Evolutionary conservation across 495 filamentous ascomycete genomes (phyloP).

Genomic region (Penicillium pancosmium): DNA sequence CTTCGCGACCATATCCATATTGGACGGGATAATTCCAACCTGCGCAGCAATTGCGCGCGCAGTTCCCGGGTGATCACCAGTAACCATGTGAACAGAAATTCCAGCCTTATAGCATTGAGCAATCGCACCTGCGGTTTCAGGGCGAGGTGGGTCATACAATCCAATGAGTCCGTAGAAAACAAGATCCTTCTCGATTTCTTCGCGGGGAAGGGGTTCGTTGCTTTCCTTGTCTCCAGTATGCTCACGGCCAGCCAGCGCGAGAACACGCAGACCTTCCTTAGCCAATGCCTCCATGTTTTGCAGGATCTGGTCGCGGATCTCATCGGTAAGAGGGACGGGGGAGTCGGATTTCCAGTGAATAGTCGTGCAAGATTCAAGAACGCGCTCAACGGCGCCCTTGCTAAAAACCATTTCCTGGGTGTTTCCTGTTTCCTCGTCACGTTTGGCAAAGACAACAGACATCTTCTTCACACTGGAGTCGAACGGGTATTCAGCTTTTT

Average conservation of each 20-base stretch:
- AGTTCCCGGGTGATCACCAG: constrained; percentile 69
- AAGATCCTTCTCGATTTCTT: constrained; percentile 60
- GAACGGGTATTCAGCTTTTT: constrained; percentile 66
- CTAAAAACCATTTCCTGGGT: constrained; percentile 58
- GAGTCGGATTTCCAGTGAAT: constrained; percentile 46
- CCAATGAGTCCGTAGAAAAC: constrained; percentile 69
- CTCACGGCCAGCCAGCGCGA: constrained; percentile 58
- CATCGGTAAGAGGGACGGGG: constrained; percentile 43
- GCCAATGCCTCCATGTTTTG: constrained; percentile 67
- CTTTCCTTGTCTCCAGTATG: constrained; percentile 36
- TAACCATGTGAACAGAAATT: constrained; percentile 78
- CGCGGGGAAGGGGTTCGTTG: constrained; percentile 51
- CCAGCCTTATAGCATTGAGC: constrained; percentile 63
- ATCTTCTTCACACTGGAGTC: constrained; percentile 72
- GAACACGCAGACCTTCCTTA: constrained; percentile 65
- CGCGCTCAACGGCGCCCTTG: constrained; percentile 81
- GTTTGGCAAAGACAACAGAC: constrained; percentile 61
- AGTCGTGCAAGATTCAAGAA: constrained; percentile 68
- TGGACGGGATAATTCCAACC: constrained; percentile 66
- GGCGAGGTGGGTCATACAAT: constrained; percentile 73
- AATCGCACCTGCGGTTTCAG: constrained; percentile 55
- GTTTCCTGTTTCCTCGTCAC: constrained; percentile 24
- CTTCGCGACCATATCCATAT: constrained; percentile 51
- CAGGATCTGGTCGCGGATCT: constrained; percentile 52
- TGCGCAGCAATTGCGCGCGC: constrained; percentile 65